Percentiles rank a stretch among this genome's conserved stretches.
Evolutionary conservation across 139 green algal genomes (phyloP).

Genomic region (Volvox africanus): DNA sequence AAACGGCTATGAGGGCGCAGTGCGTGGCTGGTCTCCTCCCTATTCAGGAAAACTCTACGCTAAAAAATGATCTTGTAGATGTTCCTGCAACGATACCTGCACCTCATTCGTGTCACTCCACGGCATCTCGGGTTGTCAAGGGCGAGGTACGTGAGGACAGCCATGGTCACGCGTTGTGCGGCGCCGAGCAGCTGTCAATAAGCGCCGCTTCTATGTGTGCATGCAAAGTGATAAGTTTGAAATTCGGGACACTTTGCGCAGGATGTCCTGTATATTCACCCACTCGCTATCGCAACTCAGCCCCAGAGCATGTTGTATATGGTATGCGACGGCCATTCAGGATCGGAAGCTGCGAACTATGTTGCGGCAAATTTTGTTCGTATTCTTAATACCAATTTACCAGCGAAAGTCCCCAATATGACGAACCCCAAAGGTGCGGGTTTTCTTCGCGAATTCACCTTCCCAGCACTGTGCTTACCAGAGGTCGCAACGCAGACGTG

Average conservation of each 20-base stretch:
- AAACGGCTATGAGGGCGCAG: neutral
- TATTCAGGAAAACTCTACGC: slow-evolving; percentile 8
- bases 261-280: slow-evolving; percentile 59
- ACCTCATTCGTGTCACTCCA: slow-evolving; percentile 50
- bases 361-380: slow-evolving; percentile 42
- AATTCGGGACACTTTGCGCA: neutral
- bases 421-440: neutral
- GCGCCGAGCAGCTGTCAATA: no score
- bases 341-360: slow-evolving; percentile 53
- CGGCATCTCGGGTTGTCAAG: slow-evolving; percentile 57
- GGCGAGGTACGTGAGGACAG: slow-evolving; percentile 54
- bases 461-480: neutral
- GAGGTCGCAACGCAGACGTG: slow-evolving; percentile 32
- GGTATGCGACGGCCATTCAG: slow-evolving; percentile 64
- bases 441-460: neutral
- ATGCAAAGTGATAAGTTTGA: no score
- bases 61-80: neutral
- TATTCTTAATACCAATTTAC: slow-evolving; percentile 23
- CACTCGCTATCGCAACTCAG: slow-evolving; percentile 42
- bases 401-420: slow-evolving; percentile 18
- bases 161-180: neutral
- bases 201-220: no score
- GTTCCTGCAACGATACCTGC: slow-evolving; percentile 9
- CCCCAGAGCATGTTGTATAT: slow-evolving; percentile 57
- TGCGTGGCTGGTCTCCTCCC: neutral